Conservation (phyloP, 345 rosid genomes). For the Aquilaria sinensis region DNA sequence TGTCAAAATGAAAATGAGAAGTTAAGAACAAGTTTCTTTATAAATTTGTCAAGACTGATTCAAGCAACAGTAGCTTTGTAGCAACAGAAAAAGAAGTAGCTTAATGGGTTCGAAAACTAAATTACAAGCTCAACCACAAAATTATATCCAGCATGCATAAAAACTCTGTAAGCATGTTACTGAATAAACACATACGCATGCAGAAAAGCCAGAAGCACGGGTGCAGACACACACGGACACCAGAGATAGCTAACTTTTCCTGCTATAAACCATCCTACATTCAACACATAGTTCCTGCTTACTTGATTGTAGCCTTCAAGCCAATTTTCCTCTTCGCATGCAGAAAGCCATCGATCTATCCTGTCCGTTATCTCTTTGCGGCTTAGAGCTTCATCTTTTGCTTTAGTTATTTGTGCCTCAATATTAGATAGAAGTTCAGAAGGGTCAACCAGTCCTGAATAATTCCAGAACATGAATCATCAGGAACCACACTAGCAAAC, state of each 20-base stretch:
- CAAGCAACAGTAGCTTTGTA: too few relatives aligned
- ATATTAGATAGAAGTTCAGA: conserved; percentile 80
- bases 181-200: too few relatives aligned
- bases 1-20: background rate
- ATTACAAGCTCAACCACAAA: too few relatives aligned
- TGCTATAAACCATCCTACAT: background rate
- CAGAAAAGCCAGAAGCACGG: too few relatives aligned
- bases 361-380: conserved; percentile 95
- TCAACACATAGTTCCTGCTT: conserved; percentile 16
- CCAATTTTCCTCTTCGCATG: conserved; percentile 97
- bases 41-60: too few relatives aligned
- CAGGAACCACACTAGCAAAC: background rate
- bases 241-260: background rate
- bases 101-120: background rate
- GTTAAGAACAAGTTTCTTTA: background rate
- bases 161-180: too few relatives aligned
- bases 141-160: too few relatives aligned
- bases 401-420: conserved; percentile 69
- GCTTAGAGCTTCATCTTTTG: conserved; percentile 72
- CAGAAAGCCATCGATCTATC: conserved; percentile 89
- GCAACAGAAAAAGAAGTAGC: background rate
- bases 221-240: background rate
- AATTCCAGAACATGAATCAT: conserved; percentile 9
- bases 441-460: conserved; percentile 84
- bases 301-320: conserved; percentile 89